A percentile compares a stretch with the other conserved stretches of the same genome.
Evolutionary conservation across 441 rosid species (phyloP).

Genomic region (Capsella rubella): DNA sequence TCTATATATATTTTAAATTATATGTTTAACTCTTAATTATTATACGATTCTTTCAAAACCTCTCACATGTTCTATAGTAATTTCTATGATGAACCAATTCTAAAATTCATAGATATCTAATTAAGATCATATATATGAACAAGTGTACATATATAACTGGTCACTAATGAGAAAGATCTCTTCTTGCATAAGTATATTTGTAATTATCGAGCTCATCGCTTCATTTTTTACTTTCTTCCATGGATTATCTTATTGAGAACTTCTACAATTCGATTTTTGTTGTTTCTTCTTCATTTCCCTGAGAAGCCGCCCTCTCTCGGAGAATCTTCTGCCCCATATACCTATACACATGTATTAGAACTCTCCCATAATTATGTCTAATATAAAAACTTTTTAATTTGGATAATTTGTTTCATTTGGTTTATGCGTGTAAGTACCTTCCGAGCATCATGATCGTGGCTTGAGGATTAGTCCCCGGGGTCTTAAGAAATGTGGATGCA

Average conservation of each 20-base stretch:
- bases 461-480: constrained; percentile 79
- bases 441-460: constrained; percentile 78
- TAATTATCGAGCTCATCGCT: background rate
- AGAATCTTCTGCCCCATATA: constrained; percentile 65
- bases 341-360: constrained; percentile 38
- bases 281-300: constrained; percentile 7
- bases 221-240: background rate
- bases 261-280: background rate
- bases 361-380: constrained; percentile 11
- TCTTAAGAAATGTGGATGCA: constrained; percentile 56
- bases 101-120: background rate
- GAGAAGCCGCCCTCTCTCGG: constrained; percentile 39
- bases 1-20: background rate
- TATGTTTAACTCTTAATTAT: background rate
- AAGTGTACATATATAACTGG: background rate
- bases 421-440: constrained; percentile 49
- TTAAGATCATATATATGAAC: background rate
- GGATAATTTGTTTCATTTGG: constrained; percentile 4
- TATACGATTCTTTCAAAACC: constrained; percentile 4
- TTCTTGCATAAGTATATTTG: too few relatives aligned
- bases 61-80: background rate
- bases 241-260: background rate
- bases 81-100: background rate
- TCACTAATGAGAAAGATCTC: background rate
- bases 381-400: background rate